These are phyloP conservation scores for Oleoguttula mirabilis DNA, from an alignment of 495 filamentous ascomycete genomes.

Conservation along the genomic window DNA sequence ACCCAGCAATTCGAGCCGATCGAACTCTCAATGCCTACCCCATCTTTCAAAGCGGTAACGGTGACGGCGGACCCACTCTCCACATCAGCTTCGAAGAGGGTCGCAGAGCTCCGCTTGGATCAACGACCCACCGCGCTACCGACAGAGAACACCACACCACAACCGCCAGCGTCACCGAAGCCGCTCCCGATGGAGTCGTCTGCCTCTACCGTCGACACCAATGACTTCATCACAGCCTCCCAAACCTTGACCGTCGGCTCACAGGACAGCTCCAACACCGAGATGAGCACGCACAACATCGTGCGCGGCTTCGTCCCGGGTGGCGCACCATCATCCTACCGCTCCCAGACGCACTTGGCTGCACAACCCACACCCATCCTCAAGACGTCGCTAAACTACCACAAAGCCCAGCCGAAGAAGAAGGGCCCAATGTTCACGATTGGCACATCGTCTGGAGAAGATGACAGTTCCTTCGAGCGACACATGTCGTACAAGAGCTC, in stretches of 20 bases:
- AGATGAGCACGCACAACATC: slow-evolving; percentile 56
- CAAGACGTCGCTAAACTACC: slow-evolving; percentile 29
- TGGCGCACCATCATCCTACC: slow-evolving; percentile 59
- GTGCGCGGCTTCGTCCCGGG: slow-evolving; percentile 81
- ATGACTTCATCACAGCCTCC: slow-evolving; percentile 12
- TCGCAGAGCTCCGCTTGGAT: not conserved
- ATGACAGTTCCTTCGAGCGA: slow-evolving; percentile 66
- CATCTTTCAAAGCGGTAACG: not conserved
- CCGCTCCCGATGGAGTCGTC: slow-evolving; percentile 26
- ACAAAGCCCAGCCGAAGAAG: slow-evolving; percentile 37
- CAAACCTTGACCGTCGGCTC: slow-evolving; percentile 23
- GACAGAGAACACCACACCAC: slow-evolving; percentile 20
- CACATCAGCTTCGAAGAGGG: slow-evolving; percentile 10
- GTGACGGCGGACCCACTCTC: slow-evolving; percentile 14
- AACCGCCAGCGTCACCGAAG: slow-evolving; percentile 23
- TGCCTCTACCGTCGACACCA: slow-evolving; percentile 29
- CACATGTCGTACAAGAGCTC: slow-evolving; percentile 45
- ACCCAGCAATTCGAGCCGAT: slow-evolving; percentile 52
- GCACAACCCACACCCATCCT: slow-evolving; percentile 33
- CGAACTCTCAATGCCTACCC: slow-evolving; percentile 29
- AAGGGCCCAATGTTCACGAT: slow-evolving; percentile 62
- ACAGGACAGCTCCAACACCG: slow-evolving; percentile 30
- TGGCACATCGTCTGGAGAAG: slow-evolving; percentile 70
- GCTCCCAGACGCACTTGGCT: slow-evolving; percentile 48
- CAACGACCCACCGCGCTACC: slow-evolving; percentile 3